Base-by-base conservation (phyloP, 2,329 filamentous ascomycete genomes). In the Exserohilum turcica region DNA sequence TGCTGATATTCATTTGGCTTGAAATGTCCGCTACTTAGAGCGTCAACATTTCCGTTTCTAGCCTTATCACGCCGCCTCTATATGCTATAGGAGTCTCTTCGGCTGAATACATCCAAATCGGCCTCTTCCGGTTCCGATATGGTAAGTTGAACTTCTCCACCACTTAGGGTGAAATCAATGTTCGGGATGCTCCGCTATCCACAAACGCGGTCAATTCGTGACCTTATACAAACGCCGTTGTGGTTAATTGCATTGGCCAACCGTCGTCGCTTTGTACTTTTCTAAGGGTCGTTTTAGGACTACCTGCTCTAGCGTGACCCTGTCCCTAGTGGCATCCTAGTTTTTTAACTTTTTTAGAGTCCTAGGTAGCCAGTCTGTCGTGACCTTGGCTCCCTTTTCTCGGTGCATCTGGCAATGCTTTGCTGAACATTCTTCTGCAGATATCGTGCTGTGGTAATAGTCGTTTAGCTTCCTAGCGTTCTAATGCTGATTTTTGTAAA, bases 311-410 rank as follows among this genome's bases (percentile, higher is more conserved):
- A n/a, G n/a, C n/a, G n/a, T n/a, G n/a, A n/a, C n/a, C n/a, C n/a
- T n/a, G n/a, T n/a, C n/a, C n/a, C 21, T 45, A 19, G 43, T 29
- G 19, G 43, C n/a, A 16, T 45, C 5, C 13, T 45, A 45, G 43
- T 45, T 36, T 45, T 45, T 45, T 45, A 9, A n/a, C 32, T 28
- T 38, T 3, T 5, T 12, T 19, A 6, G 9, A 6, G 2, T 2
- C 4, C 4, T 45, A 8, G 5, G n/a, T 18, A 5, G 27, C 16
- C 10, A 16, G 33, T 36, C 33, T 3, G 6, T 21, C 5, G 0
- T 3, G 4, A 8, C 18, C 5, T 4, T 24, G 9, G 4, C 6
- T 43, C 9, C 10, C 32, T 43, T 2, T 9, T 18, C 10, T 21
- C 10, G 31, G 15, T 15, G 9, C 7, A 15, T 19, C 8, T 9